phyloP scores from a whole-genome alignment of 257 asterid species.

The Solanum bulbocastanum region DNA sequence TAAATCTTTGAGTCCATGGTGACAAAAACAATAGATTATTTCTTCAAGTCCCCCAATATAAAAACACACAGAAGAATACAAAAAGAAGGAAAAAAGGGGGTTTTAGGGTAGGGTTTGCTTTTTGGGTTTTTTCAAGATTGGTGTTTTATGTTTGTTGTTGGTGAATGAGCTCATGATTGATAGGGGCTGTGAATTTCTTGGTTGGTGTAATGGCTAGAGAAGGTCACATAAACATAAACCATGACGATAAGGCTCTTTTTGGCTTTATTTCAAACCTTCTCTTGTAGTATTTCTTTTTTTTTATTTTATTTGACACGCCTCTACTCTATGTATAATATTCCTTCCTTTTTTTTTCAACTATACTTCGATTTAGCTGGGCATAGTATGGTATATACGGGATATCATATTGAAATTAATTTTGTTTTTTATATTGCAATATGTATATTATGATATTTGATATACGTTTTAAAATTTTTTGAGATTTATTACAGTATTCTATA shows the following conservation, averaged over 20 bases:
- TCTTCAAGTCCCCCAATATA: background rate
- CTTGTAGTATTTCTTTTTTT: background rate
- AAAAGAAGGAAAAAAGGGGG: background rate
- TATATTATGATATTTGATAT: too few species aligned
- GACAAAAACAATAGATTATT: background rate
- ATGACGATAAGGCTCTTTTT: background rate
- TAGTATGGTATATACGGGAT: background rate
- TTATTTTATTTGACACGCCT: background rate
- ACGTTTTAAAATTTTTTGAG: too few species aligned
- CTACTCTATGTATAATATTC: background rate
- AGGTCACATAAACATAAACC: background rate
- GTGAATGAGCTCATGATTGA: background rate
- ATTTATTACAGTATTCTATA: too few species aligned
- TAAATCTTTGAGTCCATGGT: slow-evolving; percentile 39
- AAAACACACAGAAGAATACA: background rate
- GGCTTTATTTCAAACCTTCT: background rate
- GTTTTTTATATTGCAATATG: background rate
- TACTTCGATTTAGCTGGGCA: background rate
- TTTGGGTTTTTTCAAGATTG: slow-evolving; percentile 18
- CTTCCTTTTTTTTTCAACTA: background rate
- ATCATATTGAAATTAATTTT: too few species aligned
- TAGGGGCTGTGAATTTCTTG: background rate
- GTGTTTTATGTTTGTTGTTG: background rate
- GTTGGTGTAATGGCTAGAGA: background rate
- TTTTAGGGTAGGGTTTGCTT: slow-evolving; percentile 15